Base-by-base conservation (phyloP, 108 stramenopile genomes). In the Bacterosira constricta region DNA sequence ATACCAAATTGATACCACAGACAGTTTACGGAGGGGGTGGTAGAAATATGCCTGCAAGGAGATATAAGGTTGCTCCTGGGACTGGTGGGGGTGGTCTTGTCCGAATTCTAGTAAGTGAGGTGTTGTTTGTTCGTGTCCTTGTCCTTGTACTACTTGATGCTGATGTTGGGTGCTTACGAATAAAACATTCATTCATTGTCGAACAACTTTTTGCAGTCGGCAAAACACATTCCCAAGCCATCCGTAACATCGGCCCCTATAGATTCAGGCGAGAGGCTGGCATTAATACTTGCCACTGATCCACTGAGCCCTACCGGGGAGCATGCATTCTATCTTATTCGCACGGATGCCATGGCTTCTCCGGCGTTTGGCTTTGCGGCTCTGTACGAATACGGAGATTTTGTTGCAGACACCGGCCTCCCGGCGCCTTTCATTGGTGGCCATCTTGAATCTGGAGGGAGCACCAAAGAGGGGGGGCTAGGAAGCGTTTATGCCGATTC, bases 371-470 rank as follows among this genome's bases (percentile, higher is more conserved):
- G 61, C 0, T 64, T 65, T 51, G 49, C 71, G 13, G 0, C 54
- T 44, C 38, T 69, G 27, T 69, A 54, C 25, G 53, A 55, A 13
- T 27, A 45, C 35, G 41, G 36, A 6, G 52, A 69, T 47, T 26
- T 13, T 4, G 41, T 66, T 17, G 85, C 81, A 31, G 50, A 56
- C 11, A 63, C 83, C 0, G 63, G 66, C 18, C 63, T 90, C n/a
- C 90, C 90, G 8, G 53, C 59, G 15, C 90, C 90, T 1, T 86
- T 91, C 47, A 49, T 91, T 36, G 89, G 89, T 53, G 89, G 89
- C 5, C 67, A 82, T 60, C 73, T 82, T 6, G 70, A 69, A 3
- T 39, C 62, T 50, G 89, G 89, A 20, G 89, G 86, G 10, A 82
- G 83, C 46, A 82, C 75, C 10, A 39, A 23, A 23, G 73, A 86